Percentiles rank a stretch among this genome's conserved stretches.
Evolutionary conservation across 495 filamentous ascomycete species (phyloP).

Genomic region (Podospora sp.): DNA sequence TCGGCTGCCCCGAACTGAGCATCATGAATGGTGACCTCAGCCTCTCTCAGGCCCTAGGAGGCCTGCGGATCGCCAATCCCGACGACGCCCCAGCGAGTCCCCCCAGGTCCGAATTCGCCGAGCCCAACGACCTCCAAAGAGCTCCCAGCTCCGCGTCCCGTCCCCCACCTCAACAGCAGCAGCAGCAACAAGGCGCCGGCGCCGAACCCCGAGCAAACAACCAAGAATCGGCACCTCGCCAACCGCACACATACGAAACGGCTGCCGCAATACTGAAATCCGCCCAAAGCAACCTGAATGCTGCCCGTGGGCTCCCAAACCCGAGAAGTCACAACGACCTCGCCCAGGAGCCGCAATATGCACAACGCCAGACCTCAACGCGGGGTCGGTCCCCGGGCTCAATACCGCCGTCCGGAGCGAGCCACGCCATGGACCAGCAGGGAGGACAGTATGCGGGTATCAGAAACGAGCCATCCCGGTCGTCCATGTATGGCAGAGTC

Average conservation of each 20-base stretch:
- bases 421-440: constrained; percentile 33
- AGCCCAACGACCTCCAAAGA: constrained; percentile 29
- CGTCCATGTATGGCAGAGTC: constrained; percentile 61
- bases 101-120: constrained; percentile 47
- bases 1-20: constrained; percentile 11
- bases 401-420: constrained; percentile 13
- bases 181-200: constrained; percentile 13
- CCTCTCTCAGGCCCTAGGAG: constrained; percentile 89
- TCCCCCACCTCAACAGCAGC: constrained; percentile 15
- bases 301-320: constrained; percentile 36
- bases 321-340: constrained; percentile 49
- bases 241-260: constrained; percentile 41
- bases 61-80: constrained; percentile 95
- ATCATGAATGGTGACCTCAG: constrained; percentile 90
- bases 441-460: constrained; percentile 50
- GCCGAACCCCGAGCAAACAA: constrained; percentile 28
- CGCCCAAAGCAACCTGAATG: constrained; percentile 39
- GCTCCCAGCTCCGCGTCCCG: constrained; percentile 11
- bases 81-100: constrained; percentile 72
- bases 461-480: constrained; percentile 68
- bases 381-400: constrained; percentile 17
- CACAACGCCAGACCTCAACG: constrained; percentile 33
- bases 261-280: constrained; percentile 38
- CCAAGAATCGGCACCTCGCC: constrained; percentile 37
- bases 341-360: constrained; percentile 47